Percentiles rank a stretch among this genome's conserved stretches.
phyloP scores from a whole-genome alignment of 345 rosid genomes.

The Rhodomyrtus tomentosa region DNA sequence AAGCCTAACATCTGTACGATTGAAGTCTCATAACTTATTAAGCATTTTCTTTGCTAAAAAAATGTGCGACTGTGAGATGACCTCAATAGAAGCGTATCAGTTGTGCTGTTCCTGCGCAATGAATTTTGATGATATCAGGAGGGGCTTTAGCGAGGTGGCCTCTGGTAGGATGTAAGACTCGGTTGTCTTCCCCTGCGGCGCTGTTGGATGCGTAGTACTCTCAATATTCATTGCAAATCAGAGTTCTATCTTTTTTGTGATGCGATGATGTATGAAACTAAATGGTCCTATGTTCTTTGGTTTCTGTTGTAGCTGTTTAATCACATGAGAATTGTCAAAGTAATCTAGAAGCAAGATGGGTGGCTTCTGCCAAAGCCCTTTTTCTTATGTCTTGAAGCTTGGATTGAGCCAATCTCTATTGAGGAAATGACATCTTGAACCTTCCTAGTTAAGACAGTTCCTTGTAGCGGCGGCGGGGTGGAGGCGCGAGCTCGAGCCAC shows the following conservation, averaged over 20 bases:
- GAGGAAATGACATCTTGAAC: not conserved
- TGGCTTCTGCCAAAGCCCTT: not conserved
- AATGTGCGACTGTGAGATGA: not conserved
- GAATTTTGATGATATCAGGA: not conserved
- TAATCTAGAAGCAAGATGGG: not conserved
- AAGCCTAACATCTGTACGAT: not conserved
- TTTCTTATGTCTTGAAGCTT: not conserved
- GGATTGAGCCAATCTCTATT: not conserved
- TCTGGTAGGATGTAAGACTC: not conserved
- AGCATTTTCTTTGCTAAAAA: not conserved
- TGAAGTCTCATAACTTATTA: not conserved
- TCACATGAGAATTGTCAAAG: not conserved
- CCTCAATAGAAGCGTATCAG: not conserved
- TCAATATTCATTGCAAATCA: not conserved
- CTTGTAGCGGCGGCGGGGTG: too few species aligned
- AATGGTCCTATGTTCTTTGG: not conserved
- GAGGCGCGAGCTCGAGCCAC: too few species aligned
- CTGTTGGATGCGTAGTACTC: not conserved
- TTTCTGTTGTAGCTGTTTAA: not conserved
- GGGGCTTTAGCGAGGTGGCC: not conserved
- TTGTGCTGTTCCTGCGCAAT: not conserved
- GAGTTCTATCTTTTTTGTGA: not conserved
- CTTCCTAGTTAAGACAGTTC: not conserved
- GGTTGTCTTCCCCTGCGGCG: not conserved
- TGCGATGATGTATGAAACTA: not conserved